Evolutionary conservation across 2,329 filamentous ascomycete species (phyloP), one percentile per base, ranked within the genome.

Genomic region (Paracoccidioides brasiliensis): DNA sequence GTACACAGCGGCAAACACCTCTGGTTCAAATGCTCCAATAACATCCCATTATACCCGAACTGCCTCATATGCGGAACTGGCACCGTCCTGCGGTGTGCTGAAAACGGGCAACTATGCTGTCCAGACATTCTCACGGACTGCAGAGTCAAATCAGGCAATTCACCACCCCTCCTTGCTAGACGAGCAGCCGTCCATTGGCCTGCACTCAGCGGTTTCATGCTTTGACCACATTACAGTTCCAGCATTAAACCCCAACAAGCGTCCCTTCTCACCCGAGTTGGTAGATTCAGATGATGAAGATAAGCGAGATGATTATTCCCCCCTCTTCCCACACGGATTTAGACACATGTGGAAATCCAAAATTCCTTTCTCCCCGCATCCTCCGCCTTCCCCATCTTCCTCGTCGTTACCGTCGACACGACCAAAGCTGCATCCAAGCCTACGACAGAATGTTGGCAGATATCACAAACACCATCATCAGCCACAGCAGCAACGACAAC

Each of bases 21-120:
- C 22, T 22, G 22, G 22, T 22, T 22, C 44, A 32, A 33, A 10
- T 30, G 37, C 32, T 38, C 41, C 55, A 37, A 57, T 51, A 12
- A 57, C 57, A 48, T 45, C 56, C 33, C 41, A 52, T 14, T 37
- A 52, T 44, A 28, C 52, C 35, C 64, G 44, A 28, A 51, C 48
- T 41, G 55, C 60, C 32, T 59, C 65, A 5, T 69, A 72, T 8
- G 38, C 64, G 37, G 89, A 93, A 66, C 76, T 95, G 4, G 74
- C 84, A 6, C 88, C 89, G 0, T 94, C 90, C 67, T 91, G 88
- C 67, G 89, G 88, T 32, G 78, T 93, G 61, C 79, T 88, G 72
- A 89, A 84, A 64, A 77, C 87, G 55, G 87, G 86, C 42, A 86
- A 86, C 0, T 72, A 84, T 44, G 79, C 78, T 35, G 74, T 78